These are phyloP conservation scores for Fermentozyma sake DNA, from an alignment of 1,139 yeast species.

Conservation along the genomic window DNA sequence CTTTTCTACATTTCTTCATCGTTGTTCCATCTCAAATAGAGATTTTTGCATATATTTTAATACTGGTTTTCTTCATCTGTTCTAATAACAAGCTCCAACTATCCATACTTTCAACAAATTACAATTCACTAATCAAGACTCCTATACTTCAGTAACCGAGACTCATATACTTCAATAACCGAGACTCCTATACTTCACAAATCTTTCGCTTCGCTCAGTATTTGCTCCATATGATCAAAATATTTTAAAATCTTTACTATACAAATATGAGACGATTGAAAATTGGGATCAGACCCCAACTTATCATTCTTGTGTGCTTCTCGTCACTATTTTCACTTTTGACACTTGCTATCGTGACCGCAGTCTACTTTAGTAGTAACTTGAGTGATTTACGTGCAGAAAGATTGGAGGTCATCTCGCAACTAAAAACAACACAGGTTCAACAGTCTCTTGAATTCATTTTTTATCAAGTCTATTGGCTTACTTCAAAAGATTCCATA, in stretches of 20 bases:
- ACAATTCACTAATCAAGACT: too few relatives aligned
- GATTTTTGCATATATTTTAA: too few relatives aligned
- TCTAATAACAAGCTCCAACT: too few relatives aligned
- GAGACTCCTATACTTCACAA: too few relatives aligned
- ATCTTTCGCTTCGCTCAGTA: too few relatives aligned
- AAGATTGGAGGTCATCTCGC: slow-evolving; percentile 71
- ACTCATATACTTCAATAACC: too few relatives aligned
- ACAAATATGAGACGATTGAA: slow-evolving; percentile 37
- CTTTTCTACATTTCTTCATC: too few relatives aligned
- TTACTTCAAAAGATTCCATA: slow-evolving; percentile 59
- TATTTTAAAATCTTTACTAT: not conserved
- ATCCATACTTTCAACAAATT: too few relatives aligned
- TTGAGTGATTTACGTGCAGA: slow-evolving; percentile 63
- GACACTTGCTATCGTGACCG: slow-evolving; percentile 73
- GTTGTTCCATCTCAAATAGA: too few relatives aligned
- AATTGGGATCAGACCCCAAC: slow-evolving; percentile 62
- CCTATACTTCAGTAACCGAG: too few relatives aligned
- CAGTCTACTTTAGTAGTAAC: slow-evolving; percentile 68
- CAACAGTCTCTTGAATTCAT: slow-evolving; percentile 60
- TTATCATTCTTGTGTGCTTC: slow-evolving; percentile 71
- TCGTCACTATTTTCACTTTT: slow-evolving; percentile 74
- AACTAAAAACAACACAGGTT: slow-evolving; percentile 75
- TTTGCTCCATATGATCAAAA: too few relatives aligned
- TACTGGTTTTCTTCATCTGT: too few relatives aligned
- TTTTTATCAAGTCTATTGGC: slow-evolving; percentile 67